Conservation (phyloP, 2,329 filamentous ascomycete species). For the Cordyceps pruinosa region DNA sequence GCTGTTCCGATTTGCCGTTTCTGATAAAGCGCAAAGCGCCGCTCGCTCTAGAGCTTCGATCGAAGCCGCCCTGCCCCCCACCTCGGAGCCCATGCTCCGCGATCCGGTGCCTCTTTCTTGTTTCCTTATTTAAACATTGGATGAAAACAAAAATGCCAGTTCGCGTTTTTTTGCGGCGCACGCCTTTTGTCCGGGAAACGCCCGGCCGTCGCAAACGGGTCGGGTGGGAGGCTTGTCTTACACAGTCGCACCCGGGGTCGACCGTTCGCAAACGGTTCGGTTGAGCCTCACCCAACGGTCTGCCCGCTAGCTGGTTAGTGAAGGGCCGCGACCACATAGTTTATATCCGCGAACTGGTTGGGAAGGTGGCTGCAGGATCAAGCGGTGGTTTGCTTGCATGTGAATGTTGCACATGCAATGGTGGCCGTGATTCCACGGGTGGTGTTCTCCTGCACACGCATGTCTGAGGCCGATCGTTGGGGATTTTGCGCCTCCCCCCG, state of each 20-base stretch:
- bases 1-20: too few relatives aligned
- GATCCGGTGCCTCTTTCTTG: constrained; percentile 38
- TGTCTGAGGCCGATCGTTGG: background rate
- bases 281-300: too few relatives aligned
- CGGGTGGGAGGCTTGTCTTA: background rate
- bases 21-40: too few relatives aligned
- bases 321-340: background rate
- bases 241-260: background rate
- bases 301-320: background rate
- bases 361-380: too few relatives aligned
- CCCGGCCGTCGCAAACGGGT: background rate
- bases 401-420: background rate
- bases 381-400: too few relatives aligned
- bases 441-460: background rate
- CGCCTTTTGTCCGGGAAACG: background rate
- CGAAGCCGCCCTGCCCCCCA: too few relatives aligned
- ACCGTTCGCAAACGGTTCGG: background rate
- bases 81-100: too few relatives aligned
- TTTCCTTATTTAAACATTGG: background rate
- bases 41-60: too few relatives aligned
- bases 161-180: background rate
- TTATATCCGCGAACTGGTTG: too few relatives aligned
- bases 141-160: constrained; percentile 41
- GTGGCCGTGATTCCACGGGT: too few relatives aligned
- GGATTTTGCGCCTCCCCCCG: too few relatives aligned